Percentiles rank a stretch among this genome's conserved stretches.
Conservation (phyloP, 352 stramenopile species). For the Globisporangium nagaii region DNA sequence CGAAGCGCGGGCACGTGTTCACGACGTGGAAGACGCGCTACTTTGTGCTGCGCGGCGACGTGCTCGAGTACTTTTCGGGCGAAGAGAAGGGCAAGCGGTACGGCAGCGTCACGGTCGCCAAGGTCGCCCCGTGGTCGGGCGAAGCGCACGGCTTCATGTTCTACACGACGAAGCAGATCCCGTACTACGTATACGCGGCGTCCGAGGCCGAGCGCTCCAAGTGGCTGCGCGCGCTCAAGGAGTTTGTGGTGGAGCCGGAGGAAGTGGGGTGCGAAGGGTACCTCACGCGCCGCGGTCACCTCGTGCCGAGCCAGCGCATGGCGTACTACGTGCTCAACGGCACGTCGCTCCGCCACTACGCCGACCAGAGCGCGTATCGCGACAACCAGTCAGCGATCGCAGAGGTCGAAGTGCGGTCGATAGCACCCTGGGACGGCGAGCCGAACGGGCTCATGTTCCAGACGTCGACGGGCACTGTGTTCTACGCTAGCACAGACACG, state of each 20-base stretch:
- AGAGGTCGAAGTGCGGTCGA: constrained; percentile 76
- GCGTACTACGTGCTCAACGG: constrained; percentile 86
- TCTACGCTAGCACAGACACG: constrained; percentile 80
- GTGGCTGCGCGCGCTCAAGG: constrained; percentile 78
- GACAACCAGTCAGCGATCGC: constrained; percentile 82
- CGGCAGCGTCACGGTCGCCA: constrained; percentile 80
- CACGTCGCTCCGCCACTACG: constrained; percentile 75
- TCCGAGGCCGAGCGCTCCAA: constrained; percentile 69
- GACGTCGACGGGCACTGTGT: constrained; percentile 77
- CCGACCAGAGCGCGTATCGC: constrained; percentile 78
- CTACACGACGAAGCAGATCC: constrained; percentile 86
- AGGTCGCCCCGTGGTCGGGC: constrained; percentile 80
- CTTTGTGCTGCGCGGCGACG: constrained; percentile 78
- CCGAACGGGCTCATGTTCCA: constrained; percentile 83
- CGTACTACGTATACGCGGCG: constrained; percentile 86
- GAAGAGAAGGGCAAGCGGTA: constrained; percentile 86
- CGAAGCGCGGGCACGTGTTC: constrained; percentile 84
- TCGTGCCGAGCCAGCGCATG: constrained; percentile 82
- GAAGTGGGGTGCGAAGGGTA: constrained; percentile 85
- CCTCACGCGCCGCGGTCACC: constrained; percentile 78
- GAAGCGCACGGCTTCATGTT: constrained; percentile 89
- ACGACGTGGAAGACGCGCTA: constrained; percentile 90
- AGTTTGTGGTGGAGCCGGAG: constrained; percentile 83
- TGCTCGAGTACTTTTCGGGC: constrained; percentile 80
- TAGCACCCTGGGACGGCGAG: constrained; percentile 76